Evolutionary conservation across 139 green algal species (phyloP).

Genomic region (Tetradesmus lagerheimii): DNA sequence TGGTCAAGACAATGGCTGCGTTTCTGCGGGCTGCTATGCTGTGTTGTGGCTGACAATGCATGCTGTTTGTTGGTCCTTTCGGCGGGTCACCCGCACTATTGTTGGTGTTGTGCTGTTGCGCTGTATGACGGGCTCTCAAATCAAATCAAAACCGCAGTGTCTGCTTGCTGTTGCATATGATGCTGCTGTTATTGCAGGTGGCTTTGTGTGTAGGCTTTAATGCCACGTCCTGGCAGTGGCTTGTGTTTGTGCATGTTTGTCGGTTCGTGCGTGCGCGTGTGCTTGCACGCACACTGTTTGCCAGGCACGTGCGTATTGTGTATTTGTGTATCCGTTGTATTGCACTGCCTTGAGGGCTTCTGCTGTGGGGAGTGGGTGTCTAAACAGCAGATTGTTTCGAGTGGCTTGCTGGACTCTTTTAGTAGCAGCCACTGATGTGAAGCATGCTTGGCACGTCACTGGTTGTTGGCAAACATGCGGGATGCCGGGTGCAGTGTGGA

Average conservation of each 20-base stretch:
- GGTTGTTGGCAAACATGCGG: too few species aligned
- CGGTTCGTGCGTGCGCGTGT: not conserved
- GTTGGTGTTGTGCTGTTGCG: not conserved
- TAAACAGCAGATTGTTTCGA: not conserved
- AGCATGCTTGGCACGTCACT: too few species aligned
- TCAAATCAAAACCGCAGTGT: not conserved
- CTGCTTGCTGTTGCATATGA: not conserved
- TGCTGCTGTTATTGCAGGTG: not conserved
- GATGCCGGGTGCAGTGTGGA: too few species aligned
- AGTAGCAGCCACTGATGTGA: too few species aligned
- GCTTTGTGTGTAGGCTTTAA: not conserved
- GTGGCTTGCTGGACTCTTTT: too few species aligned
- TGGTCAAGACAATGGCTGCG: not conserved
- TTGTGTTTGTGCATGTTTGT: not conserved
- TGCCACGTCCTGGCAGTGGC: not conserved
- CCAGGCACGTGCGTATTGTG: not conserved
- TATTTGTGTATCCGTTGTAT: not conserved
- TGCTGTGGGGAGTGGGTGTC: not conserved
- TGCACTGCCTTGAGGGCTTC: not conserved
- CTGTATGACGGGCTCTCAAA: not conserved
- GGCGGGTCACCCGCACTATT: not conserved
- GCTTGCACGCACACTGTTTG: not conserved
- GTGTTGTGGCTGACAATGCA: not conserved
- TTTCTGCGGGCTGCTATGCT: too few species aligned
- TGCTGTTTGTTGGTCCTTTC: not conserved